These are phyloP conservation scores for Penicillium argentinense DNA, from an alignment of 495 filamentous ascomycete species.

Conservation along the genomic window DNA sequence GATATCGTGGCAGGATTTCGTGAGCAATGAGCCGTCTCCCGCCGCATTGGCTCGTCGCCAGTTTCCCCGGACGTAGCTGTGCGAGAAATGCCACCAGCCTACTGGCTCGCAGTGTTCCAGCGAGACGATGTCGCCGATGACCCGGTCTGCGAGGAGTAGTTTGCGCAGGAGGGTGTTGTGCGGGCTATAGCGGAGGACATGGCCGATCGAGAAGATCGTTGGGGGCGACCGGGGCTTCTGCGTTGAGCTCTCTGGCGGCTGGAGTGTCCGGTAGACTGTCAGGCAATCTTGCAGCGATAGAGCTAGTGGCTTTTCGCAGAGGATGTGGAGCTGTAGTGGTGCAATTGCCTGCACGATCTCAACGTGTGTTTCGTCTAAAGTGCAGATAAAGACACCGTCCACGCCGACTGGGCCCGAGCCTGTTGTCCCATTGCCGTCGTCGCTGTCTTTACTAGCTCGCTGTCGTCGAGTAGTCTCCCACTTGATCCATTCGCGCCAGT, in stretches of 20 bases:
- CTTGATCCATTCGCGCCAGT: slow-evolving; percentile 71
- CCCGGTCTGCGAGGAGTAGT: slow-evolving; percentile 65
- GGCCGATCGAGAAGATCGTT: slow-evolving; percentile 74
- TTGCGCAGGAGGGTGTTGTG: slow-evolving; percentile 84
- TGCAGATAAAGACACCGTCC: slow-evolving; percentile 85
- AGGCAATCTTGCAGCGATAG: slow-evolving; percentile 75
- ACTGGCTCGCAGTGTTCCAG: slow-evolving; percentile 92
- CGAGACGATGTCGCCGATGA: slow-evolving; percentile 81
- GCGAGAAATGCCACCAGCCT: slow-evolving; percentile 94
- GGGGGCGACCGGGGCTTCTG: slow-evolving; percentile 3
- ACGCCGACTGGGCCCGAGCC: slow-evolving; percentile 35
- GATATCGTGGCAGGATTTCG: slow-evolving; percentile 94
- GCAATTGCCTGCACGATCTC: slow-evolving; percentile 73
- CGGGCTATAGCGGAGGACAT: slow-evolving; percentile 79
- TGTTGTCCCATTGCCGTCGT: not conserved
- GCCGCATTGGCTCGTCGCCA: slow-evolving; percentile 74
- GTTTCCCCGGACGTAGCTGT: slow-evolving; percentile 91
- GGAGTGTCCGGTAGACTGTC: slow-evolving; percentile 62
- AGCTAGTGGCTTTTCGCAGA: slow-evolving; percentile 94
- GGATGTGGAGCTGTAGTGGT: slow-evolving; percentile 71
- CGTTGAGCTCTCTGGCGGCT: slow-evolving; percentile 11
- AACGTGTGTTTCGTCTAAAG: slow-evolving; percentile 82
- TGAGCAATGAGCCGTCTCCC: slow-evolving; percentile 64
- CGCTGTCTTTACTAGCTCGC: not conserved
- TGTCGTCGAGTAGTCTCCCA: slow-evolving; percentile 61